These are phyloP conservation scores for Phialophora verrucosa DNA, from an alignment of 2,329 filamentous ascomycete species.

Conservation along the genomic window DNA sequence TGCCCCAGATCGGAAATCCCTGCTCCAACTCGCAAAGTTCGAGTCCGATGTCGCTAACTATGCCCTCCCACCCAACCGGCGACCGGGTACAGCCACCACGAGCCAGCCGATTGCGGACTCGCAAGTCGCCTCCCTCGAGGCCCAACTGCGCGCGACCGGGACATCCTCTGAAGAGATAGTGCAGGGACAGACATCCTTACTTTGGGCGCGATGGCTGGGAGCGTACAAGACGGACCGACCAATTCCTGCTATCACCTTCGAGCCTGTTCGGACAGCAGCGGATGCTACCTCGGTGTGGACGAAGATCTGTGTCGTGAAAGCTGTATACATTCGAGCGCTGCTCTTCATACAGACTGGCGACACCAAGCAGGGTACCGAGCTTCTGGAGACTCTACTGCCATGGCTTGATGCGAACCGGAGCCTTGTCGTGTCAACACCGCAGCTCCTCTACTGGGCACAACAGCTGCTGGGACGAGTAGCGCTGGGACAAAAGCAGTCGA, in stretches of 20 bases:
- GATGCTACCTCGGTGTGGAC: conserved; percentile 68
- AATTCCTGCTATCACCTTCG: conserved; percentile 16
- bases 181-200: conserved; percentile 81
- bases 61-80: conserved; percentile 44
- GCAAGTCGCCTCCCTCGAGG: conserved; percentile 43
- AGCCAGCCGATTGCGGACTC: conserved; percentile 36
- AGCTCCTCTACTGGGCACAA: conserved; percentile 79
- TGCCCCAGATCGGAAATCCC: conserved; percentile 79
- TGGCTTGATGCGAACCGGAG: conserved; percentile 57
- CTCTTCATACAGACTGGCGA: conserved; percentile 23
- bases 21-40: conserved; percentile 71
- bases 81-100: conserved; percentile 42
- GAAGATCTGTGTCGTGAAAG: conserved; percentile 78
- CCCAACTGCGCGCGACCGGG: conserved; percentile 23
- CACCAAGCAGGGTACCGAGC: conserved; percentile 64
- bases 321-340: conserved; percentile 76
- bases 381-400: conserved; percentile 70
- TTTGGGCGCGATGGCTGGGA: conserved; percentile 56
- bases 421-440: conserved; percentile 58
- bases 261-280: conserved; percentile 31
- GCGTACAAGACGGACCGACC: conserved; percentile 32
- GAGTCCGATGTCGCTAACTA: conserved; percentile 69
- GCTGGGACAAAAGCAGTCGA: conserved; percentile 59
- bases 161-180: conserved; percentile 62
- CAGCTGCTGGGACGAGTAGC: conserved; percentile 76